Percentiles rank a stretch among this genome's conserved stretches.
phyloP scores from a whole-genome alignment of 2,329 filamentous ascomycete genomes.

The Dactylellina sp. region DNA sequence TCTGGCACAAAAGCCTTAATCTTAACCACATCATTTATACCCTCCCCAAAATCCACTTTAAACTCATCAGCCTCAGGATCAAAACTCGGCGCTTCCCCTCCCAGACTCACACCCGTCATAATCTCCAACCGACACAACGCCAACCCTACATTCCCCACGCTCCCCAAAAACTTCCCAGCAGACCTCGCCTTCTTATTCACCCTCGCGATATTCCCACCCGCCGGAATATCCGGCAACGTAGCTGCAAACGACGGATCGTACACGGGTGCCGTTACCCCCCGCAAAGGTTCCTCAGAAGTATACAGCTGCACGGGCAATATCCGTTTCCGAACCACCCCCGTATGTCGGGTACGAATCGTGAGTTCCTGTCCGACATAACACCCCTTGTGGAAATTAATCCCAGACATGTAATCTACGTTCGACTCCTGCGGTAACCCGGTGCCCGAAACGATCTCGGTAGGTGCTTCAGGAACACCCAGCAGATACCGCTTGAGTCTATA shows the following conservation, averaged over 20 bases:
- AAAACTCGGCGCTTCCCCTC: constrained; percentile 74
- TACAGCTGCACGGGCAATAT: constrained; percentile 85
- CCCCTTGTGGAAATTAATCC: constrained; percentile 92
- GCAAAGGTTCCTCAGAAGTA: constrained; percentile 61
- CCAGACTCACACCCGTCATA: constrained; percentile 84
- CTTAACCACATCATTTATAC: constrained; percentile 66
- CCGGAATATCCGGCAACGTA: constrained; percentile 60
- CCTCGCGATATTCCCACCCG: constrained; percentile 69
- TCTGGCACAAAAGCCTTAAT: constrained; percentile 85
- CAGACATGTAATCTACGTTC: constrained; percentile 87
- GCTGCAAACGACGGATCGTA: constrained; percentile 49
- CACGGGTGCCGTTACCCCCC: constrained; percentile 9
- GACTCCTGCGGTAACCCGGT: constrained; percentile 84
- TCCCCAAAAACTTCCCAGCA: constrained; percentile 82
- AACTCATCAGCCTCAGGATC: constrained; percentile 68
- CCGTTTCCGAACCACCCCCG: constrained; percentile 90
- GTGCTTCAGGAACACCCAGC: constrained; percentile 85
- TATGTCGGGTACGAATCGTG: constrained; percentile 94
- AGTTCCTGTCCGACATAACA: constrained; percentile 98
- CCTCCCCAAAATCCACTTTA: constrained; percentile 66
- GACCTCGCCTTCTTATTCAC: constrained; percentile 72
- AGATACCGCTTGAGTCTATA: constrained; percentile 84
- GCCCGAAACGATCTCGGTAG: constrained; percentile 78
- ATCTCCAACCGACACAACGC: constrained; percentile 87
- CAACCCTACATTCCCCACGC: constrained; percentile 86